Evolutionary conservation across 495 filamentous ascomycete species (phyloP).

Genomic region (Penicillium goetzii): DNA sequence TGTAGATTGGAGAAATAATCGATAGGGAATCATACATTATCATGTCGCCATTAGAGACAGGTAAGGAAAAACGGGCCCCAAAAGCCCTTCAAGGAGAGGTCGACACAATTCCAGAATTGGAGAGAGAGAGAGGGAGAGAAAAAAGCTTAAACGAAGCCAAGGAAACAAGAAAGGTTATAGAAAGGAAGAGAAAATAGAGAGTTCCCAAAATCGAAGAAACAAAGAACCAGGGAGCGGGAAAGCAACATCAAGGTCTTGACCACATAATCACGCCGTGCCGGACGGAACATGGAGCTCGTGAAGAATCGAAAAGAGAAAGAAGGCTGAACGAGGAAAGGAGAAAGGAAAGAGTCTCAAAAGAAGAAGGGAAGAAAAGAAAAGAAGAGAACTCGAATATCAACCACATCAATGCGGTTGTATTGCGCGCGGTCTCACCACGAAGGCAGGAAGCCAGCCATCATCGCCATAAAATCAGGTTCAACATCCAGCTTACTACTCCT

Average conservation of each 20-base stretch:
- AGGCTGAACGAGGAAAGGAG: conserved; percentile 14
- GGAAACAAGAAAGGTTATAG: conserved; percentile 15
- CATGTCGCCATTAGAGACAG: conserved; percentile 35
- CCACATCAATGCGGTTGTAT: conserved; percentile 21
- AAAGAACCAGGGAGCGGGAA: conserved; percentile 15
- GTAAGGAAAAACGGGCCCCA: conserved; percentile 22
- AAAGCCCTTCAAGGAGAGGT: conserved; percentile 14
- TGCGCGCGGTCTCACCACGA: conserved; percentile 23
- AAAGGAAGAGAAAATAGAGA: conserved; percentile 21
- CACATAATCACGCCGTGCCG: conserved; percentile 33
- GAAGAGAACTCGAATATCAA: conserved; percentile 28
- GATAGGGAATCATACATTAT: conserved; percentile 34
- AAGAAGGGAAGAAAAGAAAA: conserved; percentile 24
- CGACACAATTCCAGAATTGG: conserved; percentile 29
- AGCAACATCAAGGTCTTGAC: conserved; percentile 25
- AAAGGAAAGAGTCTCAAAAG: conserved; percentile 21
- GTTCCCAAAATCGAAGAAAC: conserved; percentile 16
- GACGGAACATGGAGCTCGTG: conserved; percentile 30
- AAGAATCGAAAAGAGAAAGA: conserved; percentile 24
- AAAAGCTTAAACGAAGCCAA: conserved; percentile 14
- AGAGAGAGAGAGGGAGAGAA: conserved; percentile 6
- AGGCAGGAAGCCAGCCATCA: conserved; percentile 15
- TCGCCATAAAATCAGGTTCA: conserved; percentile 17
- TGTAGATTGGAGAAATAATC: conserved; percentile 17
- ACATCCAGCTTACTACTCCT: conserved; percentile 9